Evolutionary conservation across 129 eudicot genomes (phyloP), one percentile per base, ranked within the genome.

Genomic region (Helianthus tuberosus): DNA sequence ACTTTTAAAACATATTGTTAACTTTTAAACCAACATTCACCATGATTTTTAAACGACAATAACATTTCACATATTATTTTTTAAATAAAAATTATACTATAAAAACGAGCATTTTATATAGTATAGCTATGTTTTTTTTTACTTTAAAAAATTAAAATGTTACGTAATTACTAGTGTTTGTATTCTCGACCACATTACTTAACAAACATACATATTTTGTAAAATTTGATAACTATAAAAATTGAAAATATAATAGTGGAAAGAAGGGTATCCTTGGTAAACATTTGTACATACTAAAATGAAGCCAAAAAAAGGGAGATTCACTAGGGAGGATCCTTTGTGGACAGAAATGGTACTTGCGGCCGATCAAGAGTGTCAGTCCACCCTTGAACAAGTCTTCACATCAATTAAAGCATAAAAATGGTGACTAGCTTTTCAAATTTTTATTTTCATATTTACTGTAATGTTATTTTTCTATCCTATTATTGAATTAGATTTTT

Each of bases 281-380:
- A 52, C 16, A 38, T 39, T 51, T 63, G 72, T 55, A 71, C 76
- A 39, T 46, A 63, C 6, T 41, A 80, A 79, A 79, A 68, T 47
- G 75, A 80, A 80, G 82, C 79, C 71, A 49, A 80, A 73, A 65
- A 60, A 39, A 20, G 16, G 66, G 55, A 74, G 76, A 74, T 80
- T 74, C 76, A 67, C 80, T 74, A 46, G 25, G 69, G 76, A 67
- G 75, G 74, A 80, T 73, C 75, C 71, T 68, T 52, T 63, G 79
- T 68, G 51, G 44, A 68, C 77, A 78, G 61, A 71, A 62, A 41
- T 51, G 72, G 82, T 74, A 69, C 79, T 60, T 71, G 67, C 79
- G 74, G 75, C 16, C 48, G 78, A 71, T 79, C 73, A 65, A 79
- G 9, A 49, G 71, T 67, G 80, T 80, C 84, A 80, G 84, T 64